Evolutionary conservation across 2,329 filamentous ascomycete genomes (phyloP).

Genomic region (Macrophomina tecta): DNA sequence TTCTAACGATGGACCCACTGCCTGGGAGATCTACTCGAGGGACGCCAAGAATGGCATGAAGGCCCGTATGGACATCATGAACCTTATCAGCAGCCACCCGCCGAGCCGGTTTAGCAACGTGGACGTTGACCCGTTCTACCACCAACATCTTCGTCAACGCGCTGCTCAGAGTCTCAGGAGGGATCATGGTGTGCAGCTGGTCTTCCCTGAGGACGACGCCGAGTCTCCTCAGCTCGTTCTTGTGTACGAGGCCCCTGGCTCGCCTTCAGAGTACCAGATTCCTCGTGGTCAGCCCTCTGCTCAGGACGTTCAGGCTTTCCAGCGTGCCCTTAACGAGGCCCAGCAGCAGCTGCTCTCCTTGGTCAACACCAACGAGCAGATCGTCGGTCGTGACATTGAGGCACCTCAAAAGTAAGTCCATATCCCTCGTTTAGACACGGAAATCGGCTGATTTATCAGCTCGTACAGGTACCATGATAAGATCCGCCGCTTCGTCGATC

Average conservation of each 20-base stretch:
- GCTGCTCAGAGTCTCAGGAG: slow-evolving; percentile 68
- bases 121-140: slow-evolving; percentile 78
- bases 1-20: slow-evolving; percentile 70
- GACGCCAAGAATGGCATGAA: slow-evolving; percentile 79
- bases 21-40: slow-evolving; percentile 87
- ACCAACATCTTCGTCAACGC: slow-evolving; percentile 71
- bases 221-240: slow-evolving; percentile 69
- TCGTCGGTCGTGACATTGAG: slow-evolving; percentile 60
- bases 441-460: slow-evolving; percentile 32
- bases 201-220: slow-evolving; percentile 70
- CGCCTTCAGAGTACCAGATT: slow-evolving; percentile 58
- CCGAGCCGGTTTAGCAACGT: slow-evolving; percentile 72
- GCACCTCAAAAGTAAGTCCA: slow-evolving; percentile 56
- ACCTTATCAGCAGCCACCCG: slow-evolving; percentile 75
- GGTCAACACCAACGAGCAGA: slow-evolving; percentile 61
- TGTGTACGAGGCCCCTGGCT: slow-evolving; percentile 73
- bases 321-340: slow-evolving; percentile 63
- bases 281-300: slow-evolving; percentile 62
- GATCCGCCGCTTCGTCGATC: slow-evolving; percentile 64
- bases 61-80: slow-evolving; percentile 76
- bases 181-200: slow-evolving; percentile 73
- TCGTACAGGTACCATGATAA: slow-evolving; percentile 62
- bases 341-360: slow-evolving; percentile 61
- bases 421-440: slow-evolving; percentile 33
- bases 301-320: slow-evolving; percentile 62